A percentile compares a stretch with the other conserved stretches of the same genome.
These are phyloP conservation scores for Fusarium burgessii DNA, from an alignment of 2,329 filamentous ascomycete genomes.

Conservation along the genomic window DNA sequence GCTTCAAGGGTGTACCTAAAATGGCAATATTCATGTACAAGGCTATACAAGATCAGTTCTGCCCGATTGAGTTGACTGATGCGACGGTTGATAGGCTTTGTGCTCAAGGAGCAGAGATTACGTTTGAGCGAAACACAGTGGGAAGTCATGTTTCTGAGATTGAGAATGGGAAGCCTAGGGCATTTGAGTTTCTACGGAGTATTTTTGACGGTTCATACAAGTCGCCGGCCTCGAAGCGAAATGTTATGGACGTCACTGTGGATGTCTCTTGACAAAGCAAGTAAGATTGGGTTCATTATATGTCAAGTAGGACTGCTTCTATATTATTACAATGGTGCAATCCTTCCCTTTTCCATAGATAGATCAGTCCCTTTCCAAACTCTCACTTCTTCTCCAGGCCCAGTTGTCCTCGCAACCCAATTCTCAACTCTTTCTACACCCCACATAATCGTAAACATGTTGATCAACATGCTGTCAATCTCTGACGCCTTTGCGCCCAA, in stretches of 20 bases:
- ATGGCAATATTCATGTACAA: slow-evolving; percentile 66
- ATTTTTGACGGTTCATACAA: slow-evolving; percentile 30
- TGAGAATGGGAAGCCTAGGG: slow-evolving; percentile 34
- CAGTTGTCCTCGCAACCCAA: slow-evolving; percentile 9
- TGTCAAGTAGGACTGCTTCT: no score
- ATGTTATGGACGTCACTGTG: neutral
- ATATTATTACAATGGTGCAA: neutral
- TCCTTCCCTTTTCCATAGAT: neutral
- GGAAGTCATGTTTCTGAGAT: slow-evolving; percentile 54
- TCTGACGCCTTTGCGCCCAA: slow-evolving; percentile 6
- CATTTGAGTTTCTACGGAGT: slow-evolving; percentile 16
- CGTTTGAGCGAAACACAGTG: slow-evolving; percentile 58
- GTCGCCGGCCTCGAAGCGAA: slow-evolving; percentile 8
- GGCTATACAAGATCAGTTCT: slow-evolving; percentile 60
- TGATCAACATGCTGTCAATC: neutral
- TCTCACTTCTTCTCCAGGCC: neutral
- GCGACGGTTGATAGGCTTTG: slow-evolving; percentile 57
- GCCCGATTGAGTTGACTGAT: slow-evolving; percentile 57
- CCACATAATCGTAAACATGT: slow-evolving; percentile 25
- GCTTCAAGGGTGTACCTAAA: slow-evolving; percentile 54
- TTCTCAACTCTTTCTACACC: slow-evolving; percentile 22
- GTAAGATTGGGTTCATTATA: no score
- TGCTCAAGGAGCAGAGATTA: slow-evolving; percentile 53
- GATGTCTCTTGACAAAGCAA: neutral
- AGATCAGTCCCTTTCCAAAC: slow-evolving; percentile 1